Base-by-base conservation (phyloP, 345 rosid species). In the Toxicodendron radicans region DNA sequence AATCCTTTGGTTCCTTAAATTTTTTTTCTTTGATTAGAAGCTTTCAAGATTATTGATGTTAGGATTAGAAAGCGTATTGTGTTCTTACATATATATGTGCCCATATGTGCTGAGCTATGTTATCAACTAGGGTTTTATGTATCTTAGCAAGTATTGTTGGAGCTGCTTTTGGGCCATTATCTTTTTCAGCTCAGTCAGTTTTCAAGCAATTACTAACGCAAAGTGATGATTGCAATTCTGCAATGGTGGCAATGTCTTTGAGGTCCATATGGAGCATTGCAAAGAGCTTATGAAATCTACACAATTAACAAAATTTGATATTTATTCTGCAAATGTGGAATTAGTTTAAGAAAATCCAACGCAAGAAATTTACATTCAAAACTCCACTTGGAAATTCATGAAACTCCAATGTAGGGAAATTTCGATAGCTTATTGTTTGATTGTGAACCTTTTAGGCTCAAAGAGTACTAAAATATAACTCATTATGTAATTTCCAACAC, bases 331-430 rank as follows among this genome's bases (percentile, higher is more conserved):
- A 38, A 38, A 38, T 38, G 9, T 38, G 43, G 43, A 38, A 38
- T 38, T 38, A 38, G 9, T 38, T 38, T 7, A 27, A 17, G 67
- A 64, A 18, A 18, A 38, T 59, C 24, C 43, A 35, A 17, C 9
- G 23, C 13, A 63, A 27, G 62, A 38, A 24, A 23, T 41, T 54
- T 70, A 23, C 63, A 57, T 20, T n/a, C 43, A 68, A 53, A 70
- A 12, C 52, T 60, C 0, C 43, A 11, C 64, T 38, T 38, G 7
- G 20, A 60, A 35, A n/a, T 21, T 24, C 17, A 38, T 56, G 13
- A 33, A 32, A 35, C 46, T 13, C 27, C 17, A 38, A 10, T 27
- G 10, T 30, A 45, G 43, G 2, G 70, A 48, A 27, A 27, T 7
- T 48, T 14, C 4, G 7, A 21, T 11, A n/a, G 13, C 24, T 17